Evolutionary conservation across 208 protist species (phyloP), one percentile per base, ranked within the genome.

Genomic region (Crithidia expoeki): DNA sequence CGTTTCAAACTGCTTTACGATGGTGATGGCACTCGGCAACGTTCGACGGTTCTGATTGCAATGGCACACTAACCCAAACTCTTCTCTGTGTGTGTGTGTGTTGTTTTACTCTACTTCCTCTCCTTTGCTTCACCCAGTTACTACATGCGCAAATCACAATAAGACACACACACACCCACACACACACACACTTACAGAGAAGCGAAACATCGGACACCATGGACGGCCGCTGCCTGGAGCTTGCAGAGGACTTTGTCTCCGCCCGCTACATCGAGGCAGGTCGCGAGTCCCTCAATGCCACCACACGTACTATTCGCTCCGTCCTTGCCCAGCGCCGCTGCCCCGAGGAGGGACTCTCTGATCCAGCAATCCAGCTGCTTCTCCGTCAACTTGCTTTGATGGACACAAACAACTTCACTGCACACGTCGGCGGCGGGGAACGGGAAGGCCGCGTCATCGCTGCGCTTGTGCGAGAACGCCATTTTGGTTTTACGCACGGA

Each of bases 381-480:
- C 72, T 99, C n/a, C 74, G 79, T n/a, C 84, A 98, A 57, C 67
- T 99, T 5, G 81, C 97, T 14, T 11, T 86, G 59, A 98, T 99
- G 95, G 98, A 99, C 85, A 90, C 81, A 14, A 95, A 93, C 74
- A 97, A 97, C 71, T 92, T 91, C 47, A 44, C 80, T 16, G 72
- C 79, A 12, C 98, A 98, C 81, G 71, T 92, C 19, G 98, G 97
- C 44, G 94, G 97, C 5, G 98, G 98, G 14, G 98, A 99, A 70
- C 86, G 98, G 32, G 98, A 99, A 71, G 98, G 93, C 0, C 81
- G 98, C 23, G 85, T 99, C 0, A 83, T 84, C 28, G 87, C 77
- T 61, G 47, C 52, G 2, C 68, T 99, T 0, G 97, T 99, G 19
- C 56, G 66, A 23, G 47, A 61, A 17, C 87, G 98, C 7, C 81